phyloP scores from a whole-genome alignment of 2,329 filamentous ascomycete species.

The Xylaria hypoxylon region DNA sequence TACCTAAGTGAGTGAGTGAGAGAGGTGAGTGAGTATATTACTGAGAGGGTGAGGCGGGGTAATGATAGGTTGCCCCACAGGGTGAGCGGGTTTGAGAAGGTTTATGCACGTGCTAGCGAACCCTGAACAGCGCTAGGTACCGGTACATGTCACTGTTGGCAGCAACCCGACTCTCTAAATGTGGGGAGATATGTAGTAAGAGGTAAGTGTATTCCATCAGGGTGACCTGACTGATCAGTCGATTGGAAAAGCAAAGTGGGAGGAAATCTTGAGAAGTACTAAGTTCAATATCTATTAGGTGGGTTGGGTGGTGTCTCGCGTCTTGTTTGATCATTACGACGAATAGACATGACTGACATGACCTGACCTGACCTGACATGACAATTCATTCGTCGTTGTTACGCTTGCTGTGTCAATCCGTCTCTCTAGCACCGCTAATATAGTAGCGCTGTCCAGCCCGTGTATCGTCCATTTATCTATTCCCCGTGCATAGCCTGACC shows the following conservation, averaged over 20 bases:
- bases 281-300: background rate
- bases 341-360: slow-evolving; percentile 4
- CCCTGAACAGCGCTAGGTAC: slow-evolving; percentile 46
- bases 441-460: background rate
- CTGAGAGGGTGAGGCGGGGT: slow-evolving; percentile 16
- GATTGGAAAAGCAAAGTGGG: background rate
- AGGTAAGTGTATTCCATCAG: background rate
- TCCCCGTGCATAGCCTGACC: background rate
- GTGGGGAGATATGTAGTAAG: no score
- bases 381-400: background rate
- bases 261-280: background rate
- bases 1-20: background rate
- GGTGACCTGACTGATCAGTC: background rate
- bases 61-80: slow-evolving; percentile 2
- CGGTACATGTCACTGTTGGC: slow-evolving; percentile 40
- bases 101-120: slow-evolving; percentile 51
- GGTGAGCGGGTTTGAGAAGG: slow-evolving; percentile 65
- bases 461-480: background rate
- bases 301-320: background rate
- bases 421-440: background rate
- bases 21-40: slow-evolving; percentile 7
- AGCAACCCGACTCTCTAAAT: background rate
- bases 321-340: slow-evolving; percentile 9
- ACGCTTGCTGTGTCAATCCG: slow-evolving; percentile 3
- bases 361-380: no score